Base-by-base conservation (phyloP, 352 stramenopile species). In the Phytophthora boehmeriae region DNA sequence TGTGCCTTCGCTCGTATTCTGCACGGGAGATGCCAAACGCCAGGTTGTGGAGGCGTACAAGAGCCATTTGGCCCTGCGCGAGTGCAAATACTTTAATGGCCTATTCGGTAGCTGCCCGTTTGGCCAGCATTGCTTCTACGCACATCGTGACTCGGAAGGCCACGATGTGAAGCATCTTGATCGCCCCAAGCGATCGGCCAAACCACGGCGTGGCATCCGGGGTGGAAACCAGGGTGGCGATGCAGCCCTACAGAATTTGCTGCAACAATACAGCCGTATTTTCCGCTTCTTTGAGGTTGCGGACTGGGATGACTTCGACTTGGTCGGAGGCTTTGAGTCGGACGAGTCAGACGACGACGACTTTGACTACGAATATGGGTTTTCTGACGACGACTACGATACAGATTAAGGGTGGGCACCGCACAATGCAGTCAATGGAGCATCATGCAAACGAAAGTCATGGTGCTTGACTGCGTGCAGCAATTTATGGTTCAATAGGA, bases 11-110 rank as follows among this genome's bases (percentile, higher is more conserved):
- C 80, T 91, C 32, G 76, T 75, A 27, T 93, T 93, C 51, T 86
- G 76, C 56, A 90, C 71, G 22, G 84, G 84, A 22, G 74, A 78
- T 1, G 74, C 75, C 4, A 93, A 93, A 42, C 36, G 52, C 22
- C 66, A 76, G 30, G 74, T 81, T 9, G 75, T 91, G 13, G 78
- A 83, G 13, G 80, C 71, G 20, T 93, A 93, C 71, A 93, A 93
- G 63, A 80, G 67, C 16, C 84, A 93, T 53, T 66, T 93, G 46
- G 72, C 82, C 13, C 63, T 90, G 50, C 81, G 84, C 14, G 80
- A 89, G 65, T 93, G 84, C 78, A 91, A 90, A 54, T 91, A 93
- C 63, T 93, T 93, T 34, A 85, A 82, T 30, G 84, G 84, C 5
- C 51, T 68, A 16, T 72, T 89, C 8, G 82, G 84, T 10, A 90